Base-by-base conservation (phyloP, 345 rosid species). In the Lepidium sativum region DNA sequence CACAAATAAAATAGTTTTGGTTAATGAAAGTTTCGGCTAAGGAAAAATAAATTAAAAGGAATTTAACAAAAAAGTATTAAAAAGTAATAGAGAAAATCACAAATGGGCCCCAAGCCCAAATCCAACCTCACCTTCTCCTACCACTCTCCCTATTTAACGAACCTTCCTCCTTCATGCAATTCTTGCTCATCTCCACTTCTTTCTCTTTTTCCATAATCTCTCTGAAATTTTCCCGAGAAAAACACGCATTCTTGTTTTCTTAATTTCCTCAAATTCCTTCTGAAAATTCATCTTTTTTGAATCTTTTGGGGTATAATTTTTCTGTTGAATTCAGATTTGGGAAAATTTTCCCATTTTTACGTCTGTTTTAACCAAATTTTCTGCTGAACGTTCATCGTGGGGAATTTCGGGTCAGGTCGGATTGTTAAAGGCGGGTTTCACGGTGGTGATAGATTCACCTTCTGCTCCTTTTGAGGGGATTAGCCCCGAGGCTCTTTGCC, bases 401-500 rank as follows among this genome's bases (percentile, higher is more conserved):
- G 59, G 79, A 78, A 41, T 79, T 63, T 23, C 59, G 78, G 57
- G 69, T 54, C 52, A n/a, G 49, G 77, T 60, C 54, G 80, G 82
- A 77, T 74, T 13, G 35, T 60, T 52, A 74, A 70, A 73, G 80
- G 75, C 81, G 73, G 79, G 55, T 70, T 29, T 63, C 47, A 73
- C 82, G 75, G 79, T 71, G 76, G 73, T 60, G 72, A 72, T 70
- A 75, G 86, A 81, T 69, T 73, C 77, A 54, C 72, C 80, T 55
- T 53, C 86, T 89, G 86, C 94, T 83, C 80, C 96, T 82, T 84
- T 78, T 89, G 98, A 80, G 92, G 97, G 95, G 98, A 92, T 94
- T 86, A 79, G 92, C 95, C 95, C 67, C 73, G 97, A 91, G 98
- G 98, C 98, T 79, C 76, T 84, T 86, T 16, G 98, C 96, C 96